phyloP scores from a whole-genome alignment of 768 basidiomycete genomes.

The Amanita fuliginea region DNA sequence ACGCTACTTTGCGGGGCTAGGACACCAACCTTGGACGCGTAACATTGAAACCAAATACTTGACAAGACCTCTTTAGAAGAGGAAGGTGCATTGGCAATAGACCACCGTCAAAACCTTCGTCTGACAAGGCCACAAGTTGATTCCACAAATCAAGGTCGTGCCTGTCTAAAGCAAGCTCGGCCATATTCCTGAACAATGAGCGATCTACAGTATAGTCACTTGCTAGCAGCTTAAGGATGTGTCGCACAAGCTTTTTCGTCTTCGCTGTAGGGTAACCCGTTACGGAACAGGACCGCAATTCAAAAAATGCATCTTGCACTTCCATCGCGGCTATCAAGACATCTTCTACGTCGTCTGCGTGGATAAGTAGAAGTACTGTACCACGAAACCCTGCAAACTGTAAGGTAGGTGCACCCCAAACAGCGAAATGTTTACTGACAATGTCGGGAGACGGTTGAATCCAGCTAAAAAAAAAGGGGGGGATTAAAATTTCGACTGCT shows the following conservation, averaged over 20 bases:
- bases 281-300: background rate
- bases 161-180: background rate
- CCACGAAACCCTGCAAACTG: too few species aligned
- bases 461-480: too few species aligned
- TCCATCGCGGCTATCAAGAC: background rate
- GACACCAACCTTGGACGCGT: background rate
- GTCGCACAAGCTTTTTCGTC: background rate
- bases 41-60: background rate
- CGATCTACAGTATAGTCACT: background rate
- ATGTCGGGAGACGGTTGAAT: too few species aligned
- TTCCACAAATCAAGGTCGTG: background rate
- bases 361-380: background rate
- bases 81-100: background rate
- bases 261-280: background rate
- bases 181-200: background rate
- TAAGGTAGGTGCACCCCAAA: too few species aligned
- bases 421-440: too few species aligned
- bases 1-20: background rate
- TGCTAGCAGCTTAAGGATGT: background rate
- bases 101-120: background rate
- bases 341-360: background rate
- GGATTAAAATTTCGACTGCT: too few species aligned
- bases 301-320: background rate
- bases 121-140: background rate
- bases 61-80: background rate